Evolutionary conservation across 2,329 filamentous ascomycete species (phyloP).

Genomic region (Pestalotiopsis sp.): DNA sequence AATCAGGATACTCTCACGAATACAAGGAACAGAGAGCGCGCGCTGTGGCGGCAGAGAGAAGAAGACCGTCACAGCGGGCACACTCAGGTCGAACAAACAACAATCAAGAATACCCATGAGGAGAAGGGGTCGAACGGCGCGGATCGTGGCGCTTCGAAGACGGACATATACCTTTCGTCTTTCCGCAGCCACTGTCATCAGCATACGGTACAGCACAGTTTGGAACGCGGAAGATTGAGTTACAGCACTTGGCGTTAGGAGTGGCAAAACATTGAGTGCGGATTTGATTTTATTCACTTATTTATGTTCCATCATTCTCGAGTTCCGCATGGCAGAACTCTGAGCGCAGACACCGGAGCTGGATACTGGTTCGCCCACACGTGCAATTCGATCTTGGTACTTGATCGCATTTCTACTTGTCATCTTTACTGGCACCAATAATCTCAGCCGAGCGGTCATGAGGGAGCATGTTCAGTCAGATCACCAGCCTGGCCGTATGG

Average conservation of each 20-base stretch:
- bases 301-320: neutral
- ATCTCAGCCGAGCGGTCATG: no score
- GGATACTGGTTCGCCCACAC: neutral
- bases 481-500: no score
- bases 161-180: neutral
- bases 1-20: neutral
- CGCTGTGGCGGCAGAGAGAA: neutral
- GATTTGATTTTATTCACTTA: constrained; percentile 8
- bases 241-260: constrained; percentile 14
- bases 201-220: constrained; percentile 5
- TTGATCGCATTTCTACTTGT: no score
- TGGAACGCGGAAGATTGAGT: constrained; percentile 1
- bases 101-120: constrained; percentile 1
- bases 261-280: constrained; percentile 11
- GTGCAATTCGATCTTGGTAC: no score
- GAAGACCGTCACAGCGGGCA: neutral
- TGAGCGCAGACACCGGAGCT: neutral
- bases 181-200: neutral
- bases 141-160: neutral
- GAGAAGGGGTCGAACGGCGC: neutral
- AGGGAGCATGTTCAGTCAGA: no score
- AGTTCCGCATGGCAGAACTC: neutral
- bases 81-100: neutral
- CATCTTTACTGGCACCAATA: no score
- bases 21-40: neutral